Base-by-base conservation (phyloP, 805 yeast genomes). In the Barnettozyma californica region DNA sequence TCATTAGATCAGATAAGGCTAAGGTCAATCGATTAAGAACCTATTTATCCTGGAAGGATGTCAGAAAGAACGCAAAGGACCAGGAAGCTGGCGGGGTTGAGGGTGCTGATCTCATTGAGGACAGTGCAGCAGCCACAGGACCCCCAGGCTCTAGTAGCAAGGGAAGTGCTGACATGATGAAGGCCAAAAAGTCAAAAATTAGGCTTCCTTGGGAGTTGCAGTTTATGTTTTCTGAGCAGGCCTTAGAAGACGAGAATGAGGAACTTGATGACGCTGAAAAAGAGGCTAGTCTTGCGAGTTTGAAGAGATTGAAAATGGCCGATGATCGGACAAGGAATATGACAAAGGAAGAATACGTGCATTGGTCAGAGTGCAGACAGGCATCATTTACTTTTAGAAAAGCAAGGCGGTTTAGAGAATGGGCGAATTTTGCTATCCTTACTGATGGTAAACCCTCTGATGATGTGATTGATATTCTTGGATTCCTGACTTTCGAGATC, bases 311-410 rank as follows among this genome's bases (percentile, higher is more conserved):
- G 55, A 89, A 90, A 60, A 83, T 80, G 66, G 97, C 97, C 4
- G 99, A 94, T 67, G 97, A 94, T 45, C 75, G 99, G 53, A 94
- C 99, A 0, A 80, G 75, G 54, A 78, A 84, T 56, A 94, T 94
- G 99, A 94, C 99, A 1, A 85, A 83, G 61, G 97, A 94, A 59
- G 99, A 94, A 63, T 94, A 94, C 61, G 99, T 91, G 16, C 99
- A 94, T 64, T 94, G 98, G 97, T 87, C 96, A 11, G 99, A 94
- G 62, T 94, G 99, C 68, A 79, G 99, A 53, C 99, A 94, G 66
- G 98, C 98, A 1, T 84, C 95, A 50, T 94, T 94, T 65, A 94
- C 99, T 1, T 94, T 90, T 60, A 77, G 97, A 57, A 94, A 94
- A 64, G 86, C 87, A n/a, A 90, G 90, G 64, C 72, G 97, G 60